Evolutionary conservation across 352 stramenopile species (phyloP), one percentile per base, ranked within the genome.

Genomic region (Phytopythium cucurbitacearum): DNA sequence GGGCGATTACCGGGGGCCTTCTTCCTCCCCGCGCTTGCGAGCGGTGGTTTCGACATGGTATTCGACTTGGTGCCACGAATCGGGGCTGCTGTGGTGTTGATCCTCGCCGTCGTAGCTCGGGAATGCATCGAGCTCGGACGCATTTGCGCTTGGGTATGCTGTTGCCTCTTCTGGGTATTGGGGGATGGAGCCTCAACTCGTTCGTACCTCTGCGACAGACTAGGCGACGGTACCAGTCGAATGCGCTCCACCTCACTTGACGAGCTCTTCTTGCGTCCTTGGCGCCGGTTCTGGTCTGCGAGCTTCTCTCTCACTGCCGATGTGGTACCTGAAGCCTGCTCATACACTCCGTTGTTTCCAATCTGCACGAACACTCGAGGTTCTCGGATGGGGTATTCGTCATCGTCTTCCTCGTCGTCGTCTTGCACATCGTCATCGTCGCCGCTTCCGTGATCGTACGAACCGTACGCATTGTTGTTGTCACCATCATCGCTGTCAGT

Each of bases 361-460:
- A 80, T 65, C 10, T 85, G 69, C 28, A 85, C 72, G 42, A 83
- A 79, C 16, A 83, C 61, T 33, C 71, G 72, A 6, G 73, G 71
- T 12, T 69, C 50, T 21, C 49, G 63, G 9, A 87, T 59, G 3
- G 64, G 46, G 8, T 67, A 61, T 13, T 72, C 70, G 12, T 60
- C 42, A 5, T 66, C 52, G 0, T 71, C 48, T 10, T 69, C 59
- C 0, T 53, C 53, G 7, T 64, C 65, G n/a, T 57, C 51, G 39
- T 63, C 53, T 11, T 61, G 21, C 21, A 28, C 21, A 2, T 51
- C 59, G 7, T 64, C 58, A 10, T 66, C 58, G 32, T 60, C 62
- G 5, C 57, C 47, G 11, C 57, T 57, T 12, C 70, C 48, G 6
- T 68, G 48, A 7, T 81, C 67, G 38, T 28, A 28, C 21, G 21